These are phyloP conservation scores for Ophiostoma angusticollis DNA, from an alignment of 2,329 filamentous ascomycete species.

Conservation along the genomic window DNA sequence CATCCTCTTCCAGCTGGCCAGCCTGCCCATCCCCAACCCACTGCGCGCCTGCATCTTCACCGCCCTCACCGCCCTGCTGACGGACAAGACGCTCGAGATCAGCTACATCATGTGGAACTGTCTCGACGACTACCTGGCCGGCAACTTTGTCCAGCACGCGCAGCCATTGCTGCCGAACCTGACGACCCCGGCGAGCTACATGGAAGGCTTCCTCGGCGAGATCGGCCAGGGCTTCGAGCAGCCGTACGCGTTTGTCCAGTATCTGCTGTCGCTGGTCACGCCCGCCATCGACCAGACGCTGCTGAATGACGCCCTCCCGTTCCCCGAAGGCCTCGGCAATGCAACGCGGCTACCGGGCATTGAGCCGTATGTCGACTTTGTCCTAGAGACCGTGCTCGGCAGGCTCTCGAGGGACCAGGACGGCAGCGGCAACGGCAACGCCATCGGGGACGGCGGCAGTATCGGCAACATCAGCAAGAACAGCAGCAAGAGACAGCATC, in stretches of 20 bases:
- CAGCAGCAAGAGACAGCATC: conserved; percentile 56
- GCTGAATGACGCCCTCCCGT: conserved; percentile 66
- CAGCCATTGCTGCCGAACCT: conserved; percentile 21
- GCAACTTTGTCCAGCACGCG: conserved; percentile 31
- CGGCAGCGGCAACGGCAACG: background rate
- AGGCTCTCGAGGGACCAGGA: conserved; percentile 35
- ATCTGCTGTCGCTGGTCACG: conserved; percentile 59
- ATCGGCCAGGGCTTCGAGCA: conserved; percentile 74
- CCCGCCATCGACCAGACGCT: conserved; percentile 49
- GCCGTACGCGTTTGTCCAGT: conserved; percentile 66
- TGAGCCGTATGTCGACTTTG: conserved; percentile 85
- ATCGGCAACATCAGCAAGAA: conserved; percentile 19
- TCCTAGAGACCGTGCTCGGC: conserved; percentile 65
- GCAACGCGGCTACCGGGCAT: conserved; percentile 68
- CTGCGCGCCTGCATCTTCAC: conserved; percentile 76
- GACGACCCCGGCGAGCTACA: conserved; percentile 23
- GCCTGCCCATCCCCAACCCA: conserved; percentile 60
- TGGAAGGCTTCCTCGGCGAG: conserved; percentile 58
- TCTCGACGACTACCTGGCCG: conserved; percentile 68
- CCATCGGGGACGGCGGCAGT: conserved; percentile 34
- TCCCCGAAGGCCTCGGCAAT: conserved; percentile 72
- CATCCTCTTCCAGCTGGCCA: conserved; percentile 66
- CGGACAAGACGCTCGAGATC: conserved; percentile 54
- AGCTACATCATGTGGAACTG: conserved; percentile 66
- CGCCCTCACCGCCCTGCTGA: conserved; percentile 62